Percentiles rank a stretch among this genome's conserved stretches.
phyloP scores from a whole-genome alignment of 139 green algal species.

The Axilococcus clingmanii region DNA sequence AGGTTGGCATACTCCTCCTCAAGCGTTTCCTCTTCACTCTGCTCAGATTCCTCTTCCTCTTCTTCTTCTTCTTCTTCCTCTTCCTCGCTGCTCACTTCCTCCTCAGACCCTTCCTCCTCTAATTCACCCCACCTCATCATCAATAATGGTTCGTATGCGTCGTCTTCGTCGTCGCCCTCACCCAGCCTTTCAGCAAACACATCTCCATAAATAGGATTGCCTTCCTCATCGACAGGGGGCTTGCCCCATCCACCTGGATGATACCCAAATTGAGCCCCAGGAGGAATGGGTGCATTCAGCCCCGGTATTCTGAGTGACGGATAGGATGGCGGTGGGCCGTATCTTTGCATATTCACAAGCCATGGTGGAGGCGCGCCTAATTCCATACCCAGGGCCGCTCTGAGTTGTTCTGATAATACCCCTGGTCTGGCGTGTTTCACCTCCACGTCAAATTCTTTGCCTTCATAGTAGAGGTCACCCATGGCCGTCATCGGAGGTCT shows the following conservation, averaged over 20 bases:
- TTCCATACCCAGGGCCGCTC: slow-evolving; percentile 79
- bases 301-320: slow-evolving; percentile 76
- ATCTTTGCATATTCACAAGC: slow-evolving; percentile 98
- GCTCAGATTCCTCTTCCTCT: slow-evolving; percentile 26
- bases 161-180: slow-evolving; percentile 29
- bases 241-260: slow-evolving; percentile 94
- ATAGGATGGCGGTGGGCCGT: slow-evolving; percentile 93
- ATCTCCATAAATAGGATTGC: slow-evolving; percentile 91
- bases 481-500: slow-evolving; percentile 74
- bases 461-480: slow-evolving; percentile 98
- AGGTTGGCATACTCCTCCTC: slow-evolving; percentile 21
- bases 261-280: slow-evolving; percentile 75
- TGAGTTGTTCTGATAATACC: slow-evolving; percentile 1
- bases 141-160: slow-evolving; percentile 12
- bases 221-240: slow-evolving; percentile 62
- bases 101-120: slow-evolving; percentile 58
- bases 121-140: slow-evolving; percentile 62
- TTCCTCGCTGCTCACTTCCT: slow-evolving; percentile 37
- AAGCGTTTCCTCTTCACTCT: slow-evolving; percentile 42
- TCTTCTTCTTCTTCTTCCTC: slow-evolving; percentile 49
- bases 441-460: slow-evolving; percentile 66
- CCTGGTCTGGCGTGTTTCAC: slow-evolving; percentile 16
- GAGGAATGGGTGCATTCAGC: slow-evolving; percentile 91
- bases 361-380: slow-evolving; percentile 72
- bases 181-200: slow-evolving; percentile 69